Base-by-base conservation (phyloP, 768 basidiomycete species). In the Lactarius akahatsu region DNA sequence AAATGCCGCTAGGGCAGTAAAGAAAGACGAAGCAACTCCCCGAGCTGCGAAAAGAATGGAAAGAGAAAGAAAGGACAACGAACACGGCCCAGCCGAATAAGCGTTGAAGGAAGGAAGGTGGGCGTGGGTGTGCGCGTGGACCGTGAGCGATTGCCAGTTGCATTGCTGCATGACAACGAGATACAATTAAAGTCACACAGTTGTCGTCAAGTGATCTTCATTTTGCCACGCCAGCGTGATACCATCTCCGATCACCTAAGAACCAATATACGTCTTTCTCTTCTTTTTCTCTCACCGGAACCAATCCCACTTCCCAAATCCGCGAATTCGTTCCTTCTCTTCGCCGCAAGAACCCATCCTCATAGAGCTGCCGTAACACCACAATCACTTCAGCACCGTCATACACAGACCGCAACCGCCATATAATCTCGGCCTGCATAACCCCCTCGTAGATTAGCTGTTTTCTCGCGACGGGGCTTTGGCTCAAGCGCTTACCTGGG, bases 381-480 rank as follows among this genome's bases (percentile, higher is more conserved):
- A 92, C 91, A 57, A 80, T 76, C 30, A 90, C 77, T 73, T 93
- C 92, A 69, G 88, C 88, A 63, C 87, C 80, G 73, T 94, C 91
- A 70, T 92, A 93, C 26, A 88, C 85, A 18, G 83, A 78, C 68
- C 86, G 80, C 64, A 94, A 77, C 57, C 89, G 80, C 89, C 89
- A 91, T 60, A 84, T 80, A 62, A 93, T 77, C 72, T 92, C 89
- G 15, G 78, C 78, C 91, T 92, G 43, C 56, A 64, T 60, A 65
- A 40, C 28, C 55, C 66, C 67, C 47, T 16, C 41, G n/a, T 45
- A 15, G 26, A 40, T 47, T 20, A 54, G 47, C n/a, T 50, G 28
- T 16, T 9, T 26, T 26, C 50, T 47, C 16, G 1, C 26, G 38
- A 32, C 26, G 16, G 18, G 23, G 16, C n/a, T 23, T 40, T 20